Evolutionary conservation across 768 basidiomycete species (phyloP).

Genomic region (Cystobasidium onofrii): DNA sequence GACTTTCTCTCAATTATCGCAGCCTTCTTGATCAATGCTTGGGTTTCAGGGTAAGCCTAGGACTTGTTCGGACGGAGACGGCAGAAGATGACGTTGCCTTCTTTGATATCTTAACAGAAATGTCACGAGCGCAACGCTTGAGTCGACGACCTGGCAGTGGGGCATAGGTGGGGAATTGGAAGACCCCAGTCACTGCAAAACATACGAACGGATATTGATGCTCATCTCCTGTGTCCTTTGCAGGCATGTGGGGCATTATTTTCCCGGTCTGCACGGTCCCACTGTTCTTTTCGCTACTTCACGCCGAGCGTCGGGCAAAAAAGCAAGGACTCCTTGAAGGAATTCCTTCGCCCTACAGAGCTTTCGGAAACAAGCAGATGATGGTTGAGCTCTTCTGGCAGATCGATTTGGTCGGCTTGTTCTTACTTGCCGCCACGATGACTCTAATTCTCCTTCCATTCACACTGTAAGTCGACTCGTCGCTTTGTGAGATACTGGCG

Average conservation of each 20-base stretch:
- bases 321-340: slow-evolving; percentile 34
- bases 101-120: too few species aligned
- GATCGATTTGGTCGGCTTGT: slow-evolving; percentile 44
- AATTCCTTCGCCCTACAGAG: slow-evolving; percentile 34
- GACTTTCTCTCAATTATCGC: neutral
- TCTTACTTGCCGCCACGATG: slow-evolving; percentile 40
- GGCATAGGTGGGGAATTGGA: slow-evolving; percentile 43
- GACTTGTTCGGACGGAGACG: too few species aligned
- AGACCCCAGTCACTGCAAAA: neutral
- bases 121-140: slow-evolving; percentile 37
- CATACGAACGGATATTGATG: neutral
- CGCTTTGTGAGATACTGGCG: neutral
- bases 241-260: slow-evolving; percentile 43
- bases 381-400: slow-evolving; percentile 43
- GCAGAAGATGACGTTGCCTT: too few species aligned
- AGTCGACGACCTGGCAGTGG: slow-evolving; percentile 42
- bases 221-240: neutral
- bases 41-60: slow-evolving; percentile 42
- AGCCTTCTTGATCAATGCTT: slow-evolving; percentile 44
- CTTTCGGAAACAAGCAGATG: slow-evolving; percentile 20
- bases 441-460: slow-evolving; percentile 45
- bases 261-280: slow-evolving; percentile 40
- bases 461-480: slow-evolving; percentile 37
- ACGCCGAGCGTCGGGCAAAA: slow-evolving; percentile 38
- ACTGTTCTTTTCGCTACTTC: slow-evolving; percentile 36